A percentile compares a stretch with the other conserved stretches of the same genome.
Conservation (phyloP, 257 asterid species). For the Leptodermis oblonga region DNA sequence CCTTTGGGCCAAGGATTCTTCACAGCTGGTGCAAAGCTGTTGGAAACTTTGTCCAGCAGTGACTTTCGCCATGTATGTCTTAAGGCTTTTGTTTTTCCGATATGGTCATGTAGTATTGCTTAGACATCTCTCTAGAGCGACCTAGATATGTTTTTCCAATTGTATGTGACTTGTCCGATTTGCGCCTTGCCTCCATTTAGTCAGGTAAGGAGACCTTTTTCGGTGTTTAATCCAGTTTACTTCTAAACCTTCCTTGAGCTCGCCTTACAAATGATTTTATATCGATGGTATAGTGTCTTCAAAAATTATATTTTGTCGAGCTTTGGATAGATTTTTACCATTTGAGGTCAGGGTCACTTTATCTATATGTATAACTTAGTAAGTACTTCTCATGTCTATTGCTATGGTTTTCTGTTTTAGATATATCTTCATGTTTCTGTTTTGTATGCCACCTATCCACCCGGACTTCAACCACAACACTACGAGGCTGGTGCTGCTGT, state of each 20-base stretch:
- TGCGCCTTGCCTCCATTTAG: not conserved
- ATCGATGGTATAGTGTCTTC: no score
- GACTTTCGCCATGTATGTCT: slow-evolving; percentile 26
- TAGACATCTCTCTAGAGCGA: not conserved
- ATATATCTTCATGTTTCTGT: not conserved
- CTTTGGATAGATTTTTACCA: no score
- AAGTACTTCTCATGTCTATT: not conserved
- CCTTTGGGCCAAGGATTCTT: slow-evolving; percentile 33
- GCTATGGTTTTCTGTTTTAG: not conserved
- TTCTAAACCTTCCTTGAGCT: not conserved
- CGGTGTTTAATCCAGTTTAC: not conserved
- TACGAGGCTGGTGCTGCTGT: not conserved
- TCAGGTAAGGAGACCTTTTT: not conserved
- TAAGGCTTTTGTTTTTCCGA: not conserved
- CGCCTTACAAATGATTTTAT: not conserved
- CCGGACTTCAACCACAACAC: not conserved
- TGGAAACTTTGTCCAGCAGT: slow-evolving; percentile 13
- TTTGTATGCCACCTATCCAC: not conserved
- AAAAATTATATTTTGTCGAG: no score
- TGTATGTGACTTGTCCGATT: no score
- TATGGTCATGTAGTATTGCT: not conserved
- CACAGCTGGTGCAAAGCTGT: slow-evolving; percentile 23
- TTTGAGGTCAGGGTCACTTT: not conserved
- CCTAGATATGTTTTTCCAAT: not conserved
- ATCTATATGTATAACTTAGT: no score